Base-by-base conservation (phyloP, 768 basidiomycete genomes). In the Plicaturopsis crispa region DNA sequence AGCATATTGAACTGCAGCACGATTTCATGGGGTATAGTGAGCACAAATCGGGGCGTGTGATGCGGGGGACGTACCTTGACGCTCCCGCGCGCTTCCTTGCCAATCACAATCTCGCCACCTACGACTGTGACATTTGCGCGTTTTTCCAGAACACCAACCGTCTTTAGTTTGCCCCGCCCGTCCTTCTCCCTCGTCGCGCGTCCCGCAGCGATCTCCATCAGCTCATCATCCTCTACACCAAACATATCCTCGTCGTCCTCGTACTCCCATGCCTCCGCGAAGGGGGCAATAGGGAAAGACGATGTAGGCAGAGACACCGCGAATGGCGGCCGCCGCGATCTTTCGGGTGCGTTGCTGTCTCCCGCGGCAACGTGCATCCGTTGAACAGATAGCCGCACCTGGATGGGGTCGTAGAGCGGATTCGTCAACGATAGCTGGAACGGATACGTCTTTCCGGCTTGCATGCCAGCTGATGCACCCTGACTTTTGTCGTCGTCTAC, bases 241-340 rank as follows among this genome's bases (percentile, higher is more conserved):
- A 83, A 82, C 84, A 88, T 86, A 31, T 72, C 73, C 23, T 89
- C 91, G 41, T 94, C 91, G 42, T 92, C 92, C 38, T 96, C 94
- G 45, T 92, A 96, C 57, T 98, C 92, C 94, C 94, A 98, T 23
- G 89, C 90, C 55, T 98, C 96, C 13, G 90, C 90, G 53, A 85
- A 93, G 2, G 94, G 87, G 11, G 84, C 80, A 33, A 98, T 77
- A 4, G 84, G 67, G 55, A 99, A 94, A 6, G 80, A 62, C 0
- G 75, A 65, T 8, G 78, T 79, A 1, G 90, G 93, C 3, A 98
- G 64, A 7, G 82, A 80, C 4, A 94, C 69, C 1, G 80, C 83
- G 53, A 87, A 94, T 2, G 84, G 81, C 31, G 81, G 78, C 4
- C 81, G 72, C 10, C 73, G 72, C 8, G 74, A 64, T 54, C 78